Evolutionary conservation across 768 basidiomycete species (phyloP), one percentile per base, ranked within the genome.

Genomic region (Termitomyces sp.): DNA sequence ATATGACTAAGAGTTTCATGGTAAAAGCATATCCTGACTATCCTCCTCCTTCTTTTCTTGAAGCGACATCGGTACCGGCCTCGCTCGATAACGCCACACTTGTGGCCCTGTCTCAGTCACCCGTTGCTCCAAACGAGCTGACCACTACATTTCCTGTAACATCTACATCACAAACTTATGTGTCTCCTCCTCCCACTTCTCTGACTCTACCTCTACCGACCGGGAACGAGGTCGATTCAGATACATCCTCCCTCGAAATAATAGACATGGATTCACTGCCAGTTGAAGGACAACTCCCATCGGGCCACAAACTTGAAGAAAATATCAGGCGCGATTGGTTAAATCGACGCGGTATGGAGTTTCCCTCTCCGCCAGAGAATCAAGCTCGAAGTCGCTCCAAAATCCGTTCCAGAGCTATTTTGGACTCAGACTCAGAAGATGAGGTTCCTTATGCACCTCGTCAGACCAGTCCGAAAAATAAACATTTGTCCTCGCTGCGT

Each of bases 41-140:
- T 65, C 87, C 86, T 7, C 90, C 90, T 13, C 89, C 90, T 28
- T 82, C 87, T 13, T 88, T 90, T 63, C 83, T 84, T 59, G 89
- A 91, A 69, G 86, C 86, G 5, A 82, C 80, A 38, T 78, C 80
- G 2, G 51, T 71, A 54, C 78, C 67, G 58, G 72, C 74, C 65
- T 64, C 75, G 71, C 53, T 56, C 13, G 79, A 64, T 67, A 76
- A 65, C 56, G 72, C 74, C 24, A 78, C 76, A 56, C 66, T 75
- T 56, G 73, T 54, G 55, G 68, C 67, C 62, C 60, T 62, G 51
- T 63, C 62, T 18, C 56, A 50, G 41, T 58, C 62, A 14, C 51
- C 60, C 9, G 20, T 60, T 52, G 54, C 59, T 20, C 56, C 52
- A 40, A 13, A 18, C 43, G 58, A n/a, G 16, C 20, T 36, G 8